Percentiles rank a stretch among this genome's conserved stretches.
Evolutionary conservation across 331 rosid genomes (phyloP).

Genomic region (Acacia concinna): DNA sequence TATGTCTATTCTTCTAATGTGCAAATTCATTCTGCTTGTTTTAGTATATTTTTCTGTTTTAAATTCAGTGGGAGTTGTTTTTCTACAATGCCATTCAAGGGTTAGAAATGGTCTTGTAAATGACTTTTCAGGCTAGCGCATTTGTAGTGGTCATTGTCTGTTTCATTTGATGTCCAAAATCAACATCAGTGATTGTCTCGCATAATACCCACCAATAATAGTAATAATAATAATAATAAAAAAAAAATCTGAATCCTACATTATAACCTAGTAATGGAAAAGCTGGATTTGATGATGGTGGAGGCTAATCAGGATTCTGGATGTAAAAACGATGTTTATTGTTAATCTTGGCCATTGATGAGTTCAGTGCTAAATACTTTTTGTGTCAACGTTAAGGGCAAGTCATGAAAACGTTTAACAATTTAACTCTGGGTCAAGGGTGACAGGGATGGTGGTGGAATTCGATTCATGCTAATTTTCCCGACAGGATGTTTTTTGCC

Average conservation of each 20-base stretch:
- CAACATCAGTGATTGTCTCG: conserved; percentile 16
- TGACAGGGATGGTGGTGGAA: background rate
- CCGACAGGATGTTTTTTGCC: background rate
- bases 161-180: background rate
- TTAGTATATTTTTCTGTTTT: background rate
- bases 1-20: conserved; percentile 12
- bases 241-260: no score
- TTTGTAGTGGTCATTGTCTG: background rate
- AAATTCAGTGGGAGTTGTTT: background rate
- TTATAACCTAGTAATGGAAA: background rate
- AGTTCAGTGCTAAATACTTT: background rate
- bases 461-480: background rate
- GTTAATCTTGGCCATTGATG: conserved; percentile 14
- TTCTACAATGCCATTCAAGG: background rate
- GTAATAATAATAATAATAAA: no score
- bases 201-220: background rate
- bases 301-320: conserved; percentile 7
- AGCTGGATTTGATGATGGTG: conserved; percentile 23
- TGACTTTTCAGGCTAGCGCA: background rate
- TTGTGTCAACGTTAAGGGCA: background rate
- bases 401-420: conserved; percentile 13
- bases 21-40: background rate
- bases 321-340: background rate
- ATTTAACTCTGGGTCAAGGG: background rate
- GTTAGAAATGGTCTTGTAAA: background rate